These are phyloP conservation scores for Rhizophora mangle DNA, from an alignment of 345 rosid species.

Conservation along the genomic window DNA sequence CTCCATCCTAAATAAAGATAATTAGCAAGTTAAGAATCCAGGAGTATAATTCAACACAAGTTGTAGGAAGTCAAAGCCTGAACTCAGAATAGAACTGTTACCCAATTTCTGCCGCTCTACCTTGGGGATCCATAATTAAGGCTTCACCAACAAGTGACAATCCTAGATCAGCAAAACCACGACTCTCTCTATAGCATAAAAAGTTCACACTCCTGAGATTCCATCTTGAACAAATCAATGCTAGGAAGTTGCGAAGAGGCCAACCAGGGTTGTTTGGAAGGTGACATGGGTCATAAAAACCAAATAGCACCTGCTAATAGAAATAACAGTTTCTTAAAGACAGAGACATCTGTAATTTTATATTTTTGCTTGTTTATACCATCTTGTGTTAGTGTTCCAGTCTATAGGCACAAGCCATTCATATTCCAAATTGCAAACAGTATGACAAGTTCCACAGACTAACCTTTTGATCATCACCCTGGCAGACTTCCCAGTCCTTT, in stretches of 20 bases:
- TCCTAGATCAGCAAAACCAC: conserved; percentile 79
- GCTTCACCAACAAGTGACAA: conserved; percentile 86
- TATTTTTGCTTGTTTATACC: not conserved
- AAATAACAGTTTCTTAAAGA: conserved; percentile 14
- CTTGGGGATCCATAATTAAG: conserved; percentile 52
- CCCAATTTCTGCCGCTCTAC: conserved; percentile 47
- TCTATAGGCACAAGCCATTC: conserved; percentile 6
- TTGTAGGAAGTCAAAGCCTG: conserved; percentile 7
- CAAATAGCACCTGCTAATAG: conserved; percentile 61
- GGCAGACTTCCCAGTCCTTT: conserved; percentile 67
- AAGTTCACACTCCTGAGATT: conserved; percentile 58
- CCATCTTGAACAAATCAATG: conserved; percentile 74
- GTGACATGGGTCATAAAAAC: conserved; percentile 91
- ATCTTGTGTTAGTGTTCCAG: not conserved
- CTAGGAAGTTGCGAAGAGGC: conserved; percentile 92
- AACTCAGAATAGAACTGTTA: conserved; percentile 25
- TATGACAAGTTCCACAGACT: conserved; percentile 18
- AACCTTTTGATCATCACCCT: conserved; percentile 69
- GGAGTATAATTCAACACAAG: conserved; percentile 1
- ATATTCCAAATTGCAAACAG: not conserved
- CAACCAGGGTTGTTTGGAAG: conserved; percentile 90
- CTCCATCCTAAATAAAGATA: conserved; percentile 44
- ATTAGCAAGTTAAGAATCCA: conserved; percentile 6
- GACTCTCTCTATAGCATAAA: conserved; percentile 86
- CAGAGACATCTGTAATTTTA: conserved; percentile 1